Base-by-base conservation (phyloP, 768 basidiomycete genomes). In the Suillus luteus region DNA sequence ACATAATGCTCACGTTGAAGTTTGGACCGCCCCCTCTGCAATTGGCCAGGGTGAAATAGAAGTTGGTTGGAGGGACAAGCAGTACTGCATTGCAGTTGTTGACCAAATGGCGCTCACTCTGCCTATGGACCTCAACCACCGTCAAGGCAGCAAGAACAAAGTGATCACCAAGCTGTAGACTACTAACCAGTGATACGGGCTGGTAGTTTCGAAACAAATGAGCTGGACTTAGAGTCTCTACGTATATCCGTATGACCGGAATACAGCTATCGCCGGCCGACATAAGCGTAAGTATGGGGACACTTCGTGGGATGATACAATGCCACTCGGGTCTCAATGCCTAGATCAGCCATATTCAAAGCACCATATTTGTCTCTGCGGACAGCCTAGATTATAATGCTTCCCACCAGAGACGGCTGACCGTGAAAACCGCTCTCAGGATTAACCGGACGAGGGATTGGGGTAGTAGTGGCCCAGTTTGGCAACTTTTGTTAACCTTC, bases 11-110 rank as follows among this genome's bases (percentile, higher is more conserved):
- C 83, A 83, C 66, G 81, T 84, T 3, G 89, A 89, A 68, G 76
- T 89, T 14, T 90, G 88, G 88, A 85, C 85, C 7, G 85, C 88
- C 11, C 89, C 89, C 1, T 76, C 78, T 49, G 78, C 85, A 61
- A 76, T 86, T 44, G 85, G 82, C 2, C 80, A 81, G 61, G 84
- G 83, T 0, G 57, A 70, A 5, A 71, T 78, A 37, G 40, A 46
- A 9, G 71, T 78, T 3, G 81, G 81, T 12, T 90, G 88, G 89
- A 81, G 85, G 66, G 86, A 86, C 54, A 73, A 82, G 58, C 87
- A 89, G 67, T 76, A 84, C n/a, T 90, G 89, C 67, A 75, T 90
- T 35, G 86, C 83, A 17, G 78, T 83, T 27, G 81, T 85, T 12
- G 86, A 83, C 14, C 88, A 90, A 72, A 85, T 89, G 85, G 81